Base-by-base conservation (phyloP, 495 filamentous ascomycete genomes). In the Tuber magnatum region DNA sequence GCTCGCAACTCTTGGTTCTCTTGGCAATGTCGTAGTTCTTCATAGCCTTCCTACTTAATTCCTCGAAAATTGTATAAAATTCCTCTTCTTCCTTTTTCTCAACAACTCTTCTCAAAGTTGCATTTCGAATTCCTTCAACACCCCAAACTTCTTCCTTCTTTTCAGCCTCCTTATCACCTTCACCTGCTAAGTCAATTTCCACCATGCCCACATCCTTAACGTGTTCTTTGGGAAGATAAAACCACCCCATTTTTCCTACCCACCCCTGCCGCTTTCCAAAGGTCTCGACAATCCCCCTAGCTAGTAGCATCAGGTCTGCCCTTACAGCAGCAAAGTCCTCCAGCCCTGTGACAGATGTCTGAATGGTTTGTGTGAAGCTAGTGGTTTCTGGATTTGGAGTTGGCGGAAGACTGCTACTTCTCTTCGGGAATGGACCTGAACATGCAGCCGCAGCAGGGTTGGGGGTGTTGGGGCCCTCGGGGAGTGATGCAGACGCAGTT, bases 291-390 rank as follows among this genome's bases (percentile, higher is more conserved):
- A 92, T 87, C 69, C 91, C 92, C 77, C 94, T 87, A 24, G 91
- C 92, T 43, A 98, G 83, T n/a, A 92, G 83, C 75, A 91, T 88
- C 9, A 99, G 85, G 78, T 97, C 92, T 38, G 91, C 94, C 83
- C 94, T 87, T 71, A 87, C 88, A 41, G 91, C 91, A 61, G 94
- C 92, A n/a, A 98, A 85, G 65, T 97, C 91, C 82, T 95, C 91
- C 16, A 92, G 85, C 0, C 94, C 94, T 14, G 88, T 93, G 10
- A 87, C 80, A 74, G 79, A 73, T 12, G 72, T 69, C 38, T 80
- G 80, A 28, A 72, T 28, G 38, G 69, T 44, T 32, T 82, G 81
- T 28, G 75, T 71, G 61, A 82, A 82, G n/a, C 73, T 71, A 20
- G 76, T 76, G 44, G 38, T 43, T 56, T 79, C 78, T 16, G 72